Evolutionary conservation across 805 yeast genomes (phyloP).

Genomic region (Sugiyamaella qingdaonensis): DNA sequence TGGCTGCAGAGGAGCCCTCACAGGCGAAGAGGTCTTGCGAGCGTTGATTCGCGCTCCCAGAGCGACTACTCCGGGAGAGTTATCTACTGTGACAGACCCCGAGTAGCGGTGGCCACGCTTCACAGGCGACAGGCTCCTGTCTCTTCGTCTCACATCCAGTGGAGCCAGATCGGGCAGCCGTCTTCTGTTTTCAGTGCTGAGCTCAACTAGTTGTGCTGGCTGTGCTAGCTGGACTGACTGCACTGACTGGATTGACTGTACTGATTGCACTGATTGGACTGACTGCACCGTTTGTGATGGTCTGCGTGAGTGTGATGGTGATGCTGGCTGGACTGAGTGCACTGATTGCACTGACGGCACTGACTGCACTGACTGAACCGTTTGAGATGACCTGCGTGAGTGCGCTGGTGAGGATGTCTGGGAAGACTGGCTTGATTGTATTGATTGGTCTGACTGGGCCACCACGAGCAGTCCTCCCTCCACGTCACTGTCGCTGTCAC

Average conservation of each 20-base stretch:
- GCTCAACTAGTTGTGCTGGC: background rate
- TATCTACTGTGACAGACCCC: background rate
- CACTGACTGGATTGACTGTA: background rate
- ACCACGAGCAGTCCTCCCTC: background rate
- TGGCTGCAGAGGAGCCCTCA: constrained; percentile 1
- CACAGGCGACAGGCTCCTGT: constrained; percentile 4
- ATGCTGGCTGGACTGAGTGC: background rate
- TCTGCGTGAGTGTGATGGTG: background rate
- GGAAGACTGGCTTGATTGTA: background rate
- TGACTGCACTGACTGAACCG: background rate
- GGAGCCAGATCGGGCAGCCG: background rate
- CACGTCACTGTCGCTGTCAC: background rate
- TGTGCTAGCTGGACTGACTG: background rate
- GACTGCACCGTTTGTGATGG: too few species aligned
- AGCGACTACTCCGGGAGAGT: background rate
- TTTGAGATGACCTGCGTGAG: background rate
- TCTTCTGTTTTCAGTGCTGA: too few species aligned
- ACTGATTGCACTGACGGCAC: background rate
- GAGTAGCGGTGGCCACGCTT: constrained; percentile 9
- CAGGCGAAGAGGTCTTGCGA: constrained; percentile 9
- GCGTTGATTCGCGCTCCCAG: constrained; percentile 1
- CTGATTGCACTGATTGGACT: too few species aligned
- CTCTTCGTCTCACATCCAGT: background rate
- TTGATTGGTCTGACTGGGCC: background rate
- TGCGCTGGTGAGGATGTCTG: too few species aligned